Conservation (phyloP, 768 basidiomycete species). For the Ramaria sp. region DNA sequence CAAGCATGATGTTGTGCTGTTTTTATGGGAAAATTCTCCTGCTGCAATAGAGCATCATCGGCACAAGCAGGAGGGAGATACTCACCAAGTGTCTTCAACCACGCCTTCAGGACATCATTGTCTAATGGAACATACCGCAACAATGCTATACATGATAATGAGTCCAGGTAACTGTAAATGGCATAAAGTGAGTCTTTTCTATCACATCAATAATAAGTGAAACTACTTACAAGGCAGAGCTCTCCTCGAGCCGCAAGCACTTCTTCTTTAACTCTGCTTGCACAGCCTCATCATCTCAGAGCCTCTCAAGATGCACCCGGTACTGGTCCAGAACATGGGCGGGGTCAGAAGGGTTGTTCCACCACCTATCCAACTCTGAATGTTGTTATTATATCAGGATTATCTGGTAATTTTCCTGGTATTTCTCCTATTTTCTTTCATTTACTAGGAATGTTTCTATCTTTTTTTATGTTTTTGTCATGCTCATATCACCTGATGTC, state of each 20-base stretch:
- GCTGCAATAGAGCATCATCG: no score
- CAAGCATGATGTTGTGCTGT: no score
- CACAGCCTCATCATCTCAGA: constrained; percentile 32
- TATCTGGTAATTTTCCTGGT: no score
- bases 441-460: no score
- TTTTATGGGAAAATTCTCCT: no score
- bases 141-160: constrained; percentile 15
- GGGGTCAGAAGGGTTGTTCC: constrained; percentile 78
- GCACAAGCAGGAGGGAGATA: no score
- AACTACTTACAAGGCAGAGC: constrained; percentile 60
- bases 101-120: constrained; percentile 68
- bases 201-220: background rate
- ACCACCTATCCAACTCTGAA: constrained; percentile 45
- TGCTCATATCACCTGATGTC: no score
- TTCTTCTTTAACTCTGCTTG: constrained; percentile 19
- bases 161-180: constrained; percentile 27
- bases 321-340: constrained; percentile 50
- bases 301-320: constrained; percentile 10
- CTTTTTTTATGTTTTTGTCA: no score
- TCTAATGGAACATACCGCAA: constrained; percentile 26
- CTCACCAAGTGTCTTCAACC: constrained; percentile 75
- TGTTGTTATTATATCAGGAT: no score
- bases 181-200: no score
- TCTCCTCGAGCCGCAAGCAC: constrained; percentile 64
- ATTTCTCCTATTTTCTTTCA: no score